Base-by-base conservation (phyloP, 2,329 filamentous ascomycete species). In the Ophiocordyceps sinensis region DNA sequence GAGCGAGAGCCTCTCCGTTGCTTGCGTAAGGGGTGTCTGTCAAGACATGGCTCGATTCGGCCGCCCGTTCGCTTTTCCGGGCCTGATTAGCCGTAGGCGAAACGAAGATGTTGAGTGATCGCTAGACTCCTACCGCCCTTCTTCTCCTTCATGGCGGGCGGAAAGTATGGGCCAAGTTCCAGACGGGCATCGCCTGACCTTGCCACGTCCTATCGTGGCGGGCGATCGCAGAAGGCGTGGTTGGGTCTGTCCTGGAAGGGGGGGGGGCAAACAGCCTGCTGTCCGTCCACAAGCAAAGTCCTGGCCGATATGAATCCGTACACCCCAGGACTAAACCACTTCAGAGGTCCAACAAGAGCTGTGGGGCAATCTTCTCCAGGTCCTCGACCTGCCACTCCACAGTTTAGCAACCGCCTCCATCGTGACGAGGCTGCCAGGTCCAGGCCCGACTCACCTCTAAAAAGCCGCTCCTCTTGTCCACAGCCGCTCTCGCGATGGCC, bases 331-430 rank as follows among this genome's bases (percentile, higher is more conserved):
- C 1, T 5, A 34, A 7, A 36, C 30, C 26, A 2, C 17, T 49
- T 70, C 63, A 94, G 47, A 95, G 83, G 60, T 96, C 89, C 57
- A 95, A 68, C 51, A 94, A 62, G 53, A 95, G 64, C 61, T 94
- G 85, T 42, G 85, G 84, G 13, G 84, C 82, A 51, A 93, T 68
- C 61, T 85, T 91, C 64, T 95, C 88, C 45, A 96, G 57, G 65
- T 95, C 88, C 55, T 93, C 86, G 37, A 93, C 80, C 75, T 88
- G 38, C 15, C 21, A 19, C 14, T 34, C 21, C 42, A 36, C 40
- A 30, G 41, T 47, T 51, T 39, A 50, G 43, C 36, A 35, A 30
- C 11, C n/a, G 19, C 17, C 11, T 12, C 21, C 14, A 15, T 5
- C 23, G 21, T 7, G 9, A 31, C 26, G 7, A 19, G 4, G 12